Base-by-base conservation (phyloP, 768 basidiomycete species). In the Leccinum uliginosum region DNA sequence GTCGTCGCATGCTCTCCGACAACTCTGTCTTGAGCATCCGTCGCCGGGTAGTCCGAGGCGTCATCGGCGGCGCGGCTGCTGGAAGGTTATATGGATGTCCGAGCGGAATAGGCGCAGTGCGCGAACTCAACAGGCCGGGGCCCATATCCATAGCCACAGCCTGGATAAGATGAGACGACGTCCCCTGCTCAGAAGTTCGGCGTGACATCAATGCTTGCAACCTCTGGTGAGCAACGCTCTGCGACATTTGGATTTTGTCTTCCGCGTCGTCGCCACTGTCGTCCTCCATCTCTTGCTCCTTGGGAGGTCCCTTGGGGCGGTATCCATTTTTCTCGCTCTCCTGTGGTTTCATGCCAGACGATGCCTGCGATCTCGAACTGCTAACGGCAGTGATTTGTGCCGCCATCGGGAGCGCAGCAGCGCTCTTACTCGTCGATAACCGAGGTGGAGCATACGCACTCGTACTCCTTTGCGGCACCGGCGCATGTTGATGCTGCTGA, bases 1-100 rank as follows among this genome's bases (percentile, higher is more conserved):
- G 89, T 47, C 87, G 77, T 21, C 93, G 78, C 59, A 96, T 73
- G 57, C 86, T 88, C 72, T 96, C 93, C 30, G 88, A 87, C 67
- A 96, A 76, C 71, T 96, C 93, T 4, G 85, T 87, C 54, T 85
- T 78, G 47, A 95, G 77, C 90, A 95, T 95, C 62, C 82, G 80
- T 50, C 90, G 78, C 3, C 93, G 81, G 3, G 91, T 93, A 44
- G 93, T 92, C 34, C 89, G 84, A 0, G 93, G 93, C 1, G 91
- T 91, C 62, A 87, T 86, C 3, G 90, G 89, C 17, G 82, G 75
- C 0, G 78, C 73, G 30, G 81, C 75, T 11, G 80, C 77, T 0
- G 90, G 90, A 24, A 92, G 79, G 64, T 89, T 88, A 72, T 91
- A 89, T 6, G 89, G 86, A 67, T 81, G 73, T 5, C 77, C 78